Base-by-base conservation (phyloP, 495 filamentous ascomycete genomes). In the Pyrenopolyporus hunteri region DNA sequence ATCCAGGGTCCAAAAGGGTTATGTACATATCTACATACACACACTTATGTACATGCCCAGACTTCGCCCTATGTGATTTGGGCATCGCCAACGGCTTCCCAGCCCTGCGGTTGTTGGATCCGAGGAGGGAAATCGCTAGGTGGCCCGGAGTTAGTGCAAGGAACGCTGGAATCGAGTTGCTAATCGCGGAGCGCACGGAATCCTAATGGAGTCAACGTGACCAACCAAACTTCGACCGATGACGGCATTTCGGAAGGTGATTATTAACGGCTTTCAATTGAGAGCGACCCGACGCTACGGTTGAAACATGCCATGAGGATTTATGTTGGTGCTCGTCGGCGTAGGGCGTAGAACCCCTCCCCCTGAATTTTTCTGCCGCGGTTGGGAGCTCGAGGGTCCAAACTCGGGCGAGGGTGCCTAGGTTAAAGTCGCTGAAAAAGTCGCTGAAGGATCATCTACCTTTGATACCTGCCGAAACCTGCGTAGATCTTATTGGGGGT, bases 1-100 rank as follows among this genome's bases (percentile, higher is more conserved):
- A 53, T 22, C 25, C 40, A 54, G 42, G 49, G 57, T 61, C 57
- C 33, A 54, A 33, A 19, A 25, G 31, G 25, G 26, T 13, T 28
- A 5, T 4, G n/a, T 16, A 5, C 29, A 10, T 31, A 46, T n/a
- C 11, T 28, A 10, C 13, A 9, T n/a, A 22, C 32, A 19, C 28
- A 51, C 22, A 32, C 14, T 16, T 11, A 13, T 14, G n/a, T 32
- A n/a, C n/a, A n/a, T n/a, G n/a, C n/a, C n/a, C n/a, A n/a, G n/a
- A n/a, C n/a, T n/a, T n/a, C n/a, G n/a, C n/a, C n/a, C n/a, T n/a
- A n/a, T n/a, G n/a, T n/a, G n/a, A n/a, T n/a, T n/a, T n/a, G n/a
- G n/a, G n/a, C n/a, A n/a, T n/a, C n/a, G n/a, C n/a, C n/a, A n/a
- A n/a, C n/a, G n/a, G n/a, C n/a, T n/a, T n/a, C n/a, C n/a, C 19